These are phyloP conservation scores for Paradendryphiella salina DNA, from an alignment of 2,329 filamentous ascomycete genomes.

Conservation along the genomic window DNA sequence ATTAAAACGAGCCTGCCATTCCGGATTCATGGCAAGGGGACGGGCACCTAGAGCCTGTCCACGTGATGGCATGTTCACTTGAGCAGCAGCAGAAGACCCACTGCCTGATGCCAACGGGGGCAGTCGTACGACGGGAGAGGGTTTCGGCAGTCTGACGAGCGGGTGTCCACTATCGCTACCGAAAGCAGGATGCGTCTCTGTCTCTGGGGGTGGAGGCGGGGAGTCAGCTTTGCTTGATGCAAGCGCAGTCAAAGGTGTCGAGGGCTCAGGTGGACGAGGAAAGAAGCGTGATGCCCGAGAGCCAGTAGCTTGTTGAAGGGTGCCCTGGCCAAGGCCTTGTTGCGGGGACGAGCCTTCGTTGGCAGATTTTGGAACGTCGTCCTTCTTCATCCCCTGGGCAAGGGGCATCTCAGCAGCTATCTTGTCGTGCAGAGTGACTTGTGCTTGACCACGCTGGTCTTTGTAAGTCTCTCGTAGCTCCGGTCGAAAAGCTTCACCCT, in stretches of 20 bases:
- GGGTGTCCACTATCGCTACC: constrained; percentile 67
- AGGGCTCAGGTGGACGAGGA: constrained; percentile 35
- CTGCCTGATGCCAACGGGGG: constrained; percentile 60
- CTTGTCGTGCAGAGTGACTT: constrained; percentile 35
- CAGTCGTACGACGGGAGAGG: constrained; percentile 77
- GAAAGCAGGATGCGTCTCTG: constrained; percentile 72
- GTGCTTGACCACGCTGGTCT: constrained; percentile 36
- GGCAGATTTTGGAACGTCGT: constrained; percentile 30
- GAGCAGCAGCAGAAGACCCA: constrained; percentile 41
- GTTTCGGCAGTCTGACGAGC: constrained; percentile 69
- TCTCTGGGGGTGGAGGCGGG: constrained; percentile 65
- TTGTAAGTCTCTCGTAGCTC: constrained; percentile 42
- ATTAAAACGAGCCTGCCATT: constrained; percentile 86
- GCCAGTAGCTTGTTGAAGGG: constrained; percentile 32
- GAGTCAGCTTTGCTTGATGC: constrained; percentile 35
- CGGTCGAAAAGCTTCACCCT: constrained; percentile 36
- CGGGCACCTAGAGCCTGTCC: constrained; percentile 40
- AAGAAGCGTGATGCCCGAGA: constrained; percentile 47
- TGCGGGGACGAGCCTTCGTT: constrained; percentile 31
- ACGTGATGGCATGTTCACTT: constrained; percentile 48
- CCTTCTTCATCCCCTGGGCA: constrained; percentile 27
- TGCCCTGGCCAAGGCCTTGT: constrained; percentile 25
- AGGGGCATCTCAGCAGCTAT: constrained; percentile 23
- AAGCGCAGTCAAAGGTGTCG: constrained; percentile 23
- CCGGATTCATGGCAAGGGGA: constrained; percentile 49